Evolutionary conservation across 441 rosid genomes (phyloP), one percentile per base, ranked within the genome.

Genomic region (Dalechampia spathulata): DNA sequence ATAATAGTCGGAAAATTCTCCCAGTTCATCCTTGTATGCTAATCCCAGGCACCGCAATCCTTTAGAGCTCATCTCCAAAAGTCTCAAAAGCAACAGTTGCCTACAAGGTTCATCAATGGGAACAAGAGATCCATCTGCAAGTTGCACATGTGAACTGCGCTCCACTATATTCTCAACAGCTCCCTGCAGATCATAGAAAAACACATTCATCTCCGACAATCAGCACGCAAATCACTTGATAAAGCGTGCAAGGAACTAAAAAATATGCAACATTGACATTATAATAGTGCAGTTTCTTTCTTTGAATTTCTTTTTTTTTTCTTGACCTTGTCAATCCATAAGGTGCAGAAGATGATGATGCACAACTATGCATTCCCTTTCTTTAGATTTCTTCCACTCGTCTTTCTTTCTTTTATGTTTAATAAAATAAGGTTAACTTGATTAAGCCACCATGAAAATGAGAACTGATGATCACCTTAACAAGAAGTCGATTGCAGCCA

Each of bases 91-190:
- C 72, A 90, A 65, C 5, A 79, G 68, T 61, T 80, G 85, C 78
- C 76, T 68, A 60, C 84, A 79, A 57, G 84, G 59, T 72, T 85
- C 93, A 68, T 87, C 93, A 49, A 85, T 64, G 49, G 82, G 73
- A 30, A 74, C 81, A 52, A 78, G 66, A 42, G 94, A 77, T 73
- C 97, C 91, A 78, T 90, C 87, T 49, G 95, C 85, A 39, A 90
- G 89, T 57, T 90, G 96, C 23, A 85, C 74, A 3, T 61, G 66
- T 14, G 86, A 75, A 74, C 96, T 78, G 57, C 94, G 81, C 58
- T 87, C 94, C 61, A 87, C 71, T 71, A 90, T 64, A 68, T 79
- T 81, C 80, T 90, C 97, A 27, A 89, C 87, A 22, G 94, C 96
- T 27, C 97, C 97, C 95, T 89, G 72, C 75, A 60, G 49, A 66